phyloP scores from a whole-genome alignment of 192 early-diverging fungal species.

The Backusella liffmaniae region DNA sequence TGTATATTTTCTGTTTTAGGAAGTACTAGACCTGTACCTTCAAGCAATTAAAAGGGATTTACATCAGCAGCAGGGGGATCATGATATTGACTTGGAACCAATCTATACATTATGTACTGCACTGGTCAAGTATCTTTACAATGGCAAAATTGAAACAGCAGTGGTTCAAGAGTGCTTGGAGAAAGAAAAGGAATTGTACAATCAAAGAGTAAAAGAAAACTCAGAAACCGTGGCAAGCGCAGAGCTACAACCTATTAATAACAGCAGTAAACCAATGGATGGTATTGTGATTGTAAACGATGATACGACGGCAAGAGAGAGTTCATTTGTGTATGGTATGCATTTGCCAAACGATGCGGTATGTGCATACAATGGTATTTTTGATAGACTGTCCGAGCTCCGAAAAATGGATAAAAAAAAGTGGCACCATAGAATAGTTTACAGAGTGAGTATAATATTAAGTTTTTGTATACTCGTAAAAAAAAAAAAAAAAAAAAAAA shows the following conservation, averaged over 20 bases:
- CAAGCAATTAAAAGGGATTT: slow-evolving; percentile 35
- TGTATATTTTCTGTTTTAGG: slow-evolving; percentile 17
- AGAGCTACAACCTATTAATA: not conserved
- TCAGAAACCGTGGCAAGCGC: not conserved
- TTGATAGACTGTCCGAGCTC: slow-evolving; percentile 47
- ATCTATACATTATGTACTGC: slow-evolving; percentile 56
- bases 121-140: slow-evolving; percentile 51
- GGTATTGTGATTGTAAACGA: not conserved
- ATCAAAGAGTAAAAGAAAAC: not conserved
- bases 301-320: not conserved
- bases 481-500: not conserved
- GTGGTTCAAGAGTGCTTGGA: not conserved
- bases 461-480: not conserved
- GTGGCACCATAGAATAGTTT: slow-evolving; percentile 72
- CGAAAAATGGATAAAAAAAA: slow-evolving; percentile 60
- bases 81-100: slow-evolving; percentile 64
- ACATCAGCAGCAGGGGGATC: slow-evolving; percentile 37
- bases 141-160: slow-evolving; percentile 41
- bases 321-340: not conserved
- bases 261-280: not conserved
- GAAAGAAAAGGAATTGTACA: not conserved
- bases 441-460: slow-evolving; percentile 45
- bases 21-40: slow-evolving; percentile 40
- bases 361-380: slow-evolving; percentile 46
- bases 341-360: not conserved